phyloP scores from a whole-genome alignment of 2,329 filamentous ascomycete species.

The Ophiostoma sp. region DNA sequence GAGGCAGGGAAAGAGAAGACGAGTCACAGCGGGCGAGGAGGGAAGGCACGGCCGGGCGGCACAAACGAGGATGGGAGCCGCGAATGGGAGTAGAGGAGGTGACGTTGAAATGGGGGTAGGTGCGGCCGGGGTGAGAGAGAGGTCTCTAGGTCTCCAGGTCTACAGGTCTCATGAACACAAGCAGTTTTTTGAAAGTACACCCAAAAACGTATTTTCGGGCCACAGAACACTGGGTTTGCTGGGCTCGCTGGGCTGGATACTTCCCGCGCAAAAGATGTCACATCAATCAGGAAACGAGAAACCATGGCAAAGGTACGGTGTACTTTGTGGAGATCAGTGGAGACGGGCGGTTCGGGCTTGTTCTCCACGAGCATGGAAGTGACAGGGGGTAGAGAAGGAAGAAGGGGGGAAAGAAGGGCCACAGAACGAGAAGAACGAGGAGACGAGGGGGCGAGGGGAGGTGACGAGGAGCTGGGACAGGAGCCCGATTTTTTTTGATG shows the following conservation, averaged over 20 bases:
- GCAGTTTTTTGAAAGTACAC: neutral
- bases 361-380: constrained; percentile 23
- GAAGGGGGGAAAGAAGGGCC: neutral
- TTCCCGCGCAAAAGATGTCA: constrained; percentile 15
- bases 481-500: neutral
- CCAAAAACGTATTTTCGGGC: neutral
- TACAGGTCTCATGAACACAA: constrained; percentile 1
- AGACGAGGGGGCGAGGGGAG: constrained; percentile 3
- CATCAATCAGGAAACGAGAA: constrained; percentile 8
- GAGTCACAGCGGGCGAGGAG: neutral
- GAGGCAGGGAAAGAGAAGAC: neutral
- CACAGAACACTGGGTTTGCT: neutral
- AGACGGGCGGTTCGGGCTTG: constrained; percentile 18
- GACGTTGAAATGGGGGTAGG: neutral
- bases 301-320: neutral
- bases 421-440: constrained; percentile 17
- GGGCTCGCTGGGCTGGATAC: neutral
- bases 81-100: constrained; percentile 1
- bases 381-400: constrained; percentile 21
- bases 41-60: constrained; percentile 2
- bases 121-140: neutral
- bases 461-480: constrained; percentile 29
- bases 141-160: neutral
- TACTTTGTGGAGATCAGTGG: constrained; percentile 29
- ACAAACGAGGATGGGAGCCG: neutral